A percentile compares a stretch with the other conserved stretches of the same genome.
phyloP scores from a whole-genome alignment of 441 rosid genomes.

The Croton setiger region DNA sequence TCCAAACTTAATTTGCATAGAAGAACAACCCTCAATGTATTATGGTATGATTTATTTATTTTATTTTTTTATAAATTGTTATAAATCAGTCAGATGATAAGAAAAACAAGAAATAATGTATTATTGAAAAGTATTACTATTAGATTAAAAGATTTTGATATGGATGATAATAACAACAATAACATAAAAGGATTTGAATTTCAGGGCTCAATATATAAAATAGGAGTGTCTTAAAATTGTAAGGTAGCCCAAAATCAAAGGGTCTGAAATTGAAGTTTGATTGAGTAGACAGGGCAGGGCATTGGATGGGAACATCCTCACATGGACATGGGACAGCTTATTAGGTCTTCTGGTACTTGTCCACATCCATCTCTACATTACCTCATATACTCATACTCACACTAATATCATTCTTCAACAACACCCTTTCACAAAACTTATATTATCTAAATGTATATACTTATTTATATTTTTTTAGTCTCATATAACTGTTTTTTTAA shows the following conservation, averaged over 20 bases:
- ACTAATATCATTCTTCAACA: too few species aligned
- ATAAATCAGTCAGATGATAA: neutral
- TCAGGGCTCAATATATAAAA: neutral
- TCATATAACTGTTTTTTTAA: too few species aligned
- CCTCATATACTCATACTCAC: too few species aligned
- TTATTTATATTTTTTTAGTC: too few species aligned
- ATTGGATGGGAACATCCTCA: slow-evolving; percentile 32
- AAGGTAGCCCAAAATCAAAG: neutral
- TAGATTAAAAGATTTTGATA: neutral
- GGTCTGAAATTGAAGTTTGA: slow-evolving; percentile 6
- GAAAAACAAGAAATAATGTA: neutral
- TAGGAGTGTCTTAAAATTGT: neutral
- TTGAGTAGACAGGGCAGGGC: slow-evolving; percentile 18
- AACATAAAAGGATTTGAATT: neutral
- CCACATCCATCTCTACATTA: slow-evolving; percentile 22
- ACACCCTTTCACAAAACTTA: too few species aligned
- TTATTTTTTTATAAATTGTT: neutral
- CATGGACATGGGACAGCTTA: slow-evolving; percentile 46
- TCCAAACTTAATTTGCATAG: too few species aligned
- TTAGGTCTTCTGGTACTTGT: slow-evolving; percentile 38
- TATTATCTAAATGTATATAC: too few species aligned
- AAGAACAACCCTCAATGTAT: too few species aligned
- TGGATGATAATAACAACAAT: neutral
- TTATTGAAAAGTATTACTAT: neutral
- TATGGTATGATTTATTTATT: too few species aligned